These are phyloP conservation scores for Trichoderma semiorbis DNA, from an alignment of 2,329 filamentous ascomycete species.

Conservation along the genomic window DNA sequence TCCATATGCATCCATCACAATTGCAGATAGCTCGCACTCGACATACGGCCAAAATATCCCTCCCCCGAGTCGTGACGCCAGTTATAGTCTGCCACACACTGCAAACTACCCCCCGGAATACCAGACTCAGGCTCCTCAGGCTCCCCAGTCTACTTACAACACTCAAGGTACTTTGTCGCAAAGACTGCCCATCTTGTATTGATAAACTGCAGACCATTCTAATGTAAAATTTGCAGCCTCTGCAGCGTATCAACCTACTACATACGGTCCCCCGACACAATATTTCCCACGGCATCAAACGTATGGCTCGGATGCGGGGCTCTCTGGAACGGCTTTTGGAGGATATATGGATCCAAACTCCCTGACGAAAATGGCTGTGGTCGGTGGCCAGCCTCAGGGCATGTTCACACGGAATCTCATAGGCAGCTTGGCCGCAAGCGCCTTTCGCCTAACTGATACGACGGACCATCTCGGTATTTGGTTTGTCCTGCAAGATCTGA, in stretches of 20 bases:
- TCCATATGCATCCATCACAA: slow-evolving; percentile 59
- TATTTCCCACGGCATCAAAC: slow-evolving; percentile 35
- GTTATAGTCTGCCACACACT: slow-evolving; percentile 29
- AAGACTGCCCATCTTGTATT: not conserved
- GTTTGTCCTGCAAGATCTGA: slow-evolving; percentile 95
- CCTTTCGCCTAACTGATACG: slow-evolving; percentile 76
- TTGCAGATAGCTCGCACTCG: slow-evolving; percentile 29
- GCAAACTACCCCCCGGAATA: slow-evolving; percentile 35
- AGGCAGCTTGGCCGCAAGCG: slow-evolving; percentile 84
- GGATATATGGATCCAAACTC: slow-evolving; percentile 30
- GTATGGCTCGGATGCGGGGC: slow-evolving; percentile 30
- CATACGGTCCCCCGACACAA: slow-evolving; percentile 37
- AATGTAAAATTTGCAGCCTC: slow-evolving; percentile 19
- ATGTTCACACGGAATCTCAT: slow-evolving; percentile 97
- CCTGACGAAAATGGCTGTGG: slow-evolving; percentile 35
- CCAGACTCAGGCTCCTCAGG: slow-evolving; percentile 24
- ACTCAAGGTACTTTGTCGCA: slow-evolving; percentile 29
- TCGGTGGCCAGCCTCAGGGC: slow-evolving; percentile 58
- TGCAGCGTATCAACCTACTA: slow-evolving; percentile 31
- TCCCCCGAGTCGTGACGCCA: slow-evolving; percentile 37
- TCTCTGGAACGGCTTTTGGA: slow-evolving; percentile 27
- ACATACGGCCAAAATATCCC: slow-evolving; percentile 36
- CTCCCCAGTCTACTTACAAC: slow-evolving; percentile 26
- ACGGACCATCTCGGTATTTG: slow-evolving; percentile 83
- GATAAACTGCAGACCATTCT: not conserved